Evolutionary conservation across 2,329 filamentous ascomycete genomes (phyloP).

Genomic region (Knufia fluminis): DNA sequence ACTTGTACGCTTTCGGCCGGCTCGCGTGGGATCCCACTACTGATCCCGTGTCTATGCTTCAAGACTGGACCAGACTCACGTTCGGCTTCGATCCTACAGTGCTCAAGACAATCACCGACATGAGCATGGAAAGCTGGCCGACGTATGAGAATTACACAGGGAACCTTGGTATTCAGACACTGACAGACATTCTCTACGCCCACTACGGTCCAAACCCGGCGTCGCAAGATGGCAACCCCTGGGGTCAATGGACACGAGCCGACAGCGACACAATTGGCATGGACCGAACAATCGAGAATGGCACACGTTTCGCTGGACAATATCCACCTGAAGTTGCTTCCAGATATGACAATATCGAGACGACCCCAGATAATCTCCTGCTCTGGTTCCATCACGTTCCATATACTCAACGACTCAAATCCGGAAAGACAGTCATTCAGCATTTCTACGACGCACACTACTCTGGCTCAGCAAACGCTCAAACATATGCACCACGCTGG

Average conservation of each 20-base stretch:
- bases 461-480: constrained; percentile 49
- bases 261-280: constrained; percentile 54
- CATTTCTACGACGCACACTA: constrained; percentile 59
- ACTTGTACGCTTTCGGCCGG: constrained; percentile 60
- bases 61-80: constrained; percentile 60
- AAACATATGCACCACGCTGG: constrained; percentile 49
- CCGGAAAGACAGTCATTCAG: constrained; percentile 58
- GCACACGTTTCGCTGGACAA: constrained; percentile 56
- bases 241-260: constrained; percentile 65
- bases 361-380: constrained; percentile 58
- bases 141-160: constrained; percentile 63
- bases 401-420: constrained; percentile 54
- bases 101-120: constrained; percentile 49
- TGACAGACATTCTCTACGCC: constrained; percentile 57
- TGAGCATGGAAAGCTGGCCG: constrained; percentile 61
- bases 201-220: constrained; percentile 61
- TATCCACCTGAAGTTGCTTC: constrained; percentile 54
- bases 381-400: constrained; percentile 68
- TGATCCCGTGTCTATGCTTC: constrained; percentile 43
- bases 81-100: constrained; percentile 49
- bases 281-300: constrained; percentile 61
- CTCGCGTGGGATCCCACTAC: constrained; percentile 55
- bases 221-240: constrained; percentile 57
- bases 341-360: constrained; percentile 51
- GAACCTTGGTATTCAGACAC: constrained; percentile 60